Conservation (phyloP, 805 yeast genomes). For the Ogataea methylovora region DNA sequence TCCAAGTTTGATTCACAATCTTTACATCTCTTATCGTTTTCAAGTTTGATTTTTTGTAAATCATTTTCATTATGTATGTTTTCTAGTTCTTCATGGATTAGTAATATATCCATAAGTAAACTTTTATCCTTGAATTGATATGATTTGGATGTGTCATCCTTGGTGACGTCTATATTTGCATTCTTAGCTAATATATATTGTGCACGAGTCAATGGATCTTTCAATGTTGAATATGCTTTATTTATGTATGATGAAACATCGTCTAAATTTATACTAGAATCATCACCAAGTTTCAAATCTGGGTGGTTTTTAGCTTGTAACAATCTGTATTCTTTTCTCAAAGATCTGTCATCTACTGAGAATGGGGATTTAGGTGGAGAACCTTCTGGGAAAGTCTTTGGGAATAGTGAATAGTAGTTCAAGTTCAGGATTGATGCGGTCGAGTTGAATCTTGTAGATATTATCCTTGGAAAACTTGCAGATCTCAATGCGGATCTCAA, state of each 20-base stretch:
- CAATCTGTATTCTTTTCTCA: conserved; percentile 68
- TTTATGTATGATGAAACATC: conserved; percentile 52
- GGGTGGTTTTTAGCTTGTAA: conserved; percentile 80
- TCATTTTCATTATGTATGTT: conserved; percentile 55
- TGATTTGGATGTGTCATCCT: conserved; percentile 46
- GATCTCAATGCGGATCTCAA: too few relatives aligned
- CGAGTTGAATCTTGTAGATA: not conserved
- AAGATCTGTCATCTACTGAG: conserved; percentile 40
- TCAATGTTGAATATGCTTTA: conserved; percentile 67
- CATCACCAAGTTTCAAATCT: conserved; percentile 39
- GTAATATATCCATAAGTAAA: conserved; percentile 69
- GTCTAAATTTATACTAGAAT: conserved; percentile 14
- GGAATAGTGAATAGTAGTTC: conserved; percentile 60
- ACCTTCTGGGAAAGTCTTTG: conserved; percentile 60
- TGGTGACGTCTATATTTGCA: conserved; percentile 44
- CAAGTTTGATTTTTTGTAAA: conserved; percentile 39
- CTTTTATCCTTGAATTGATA: conserved; percentile 34
- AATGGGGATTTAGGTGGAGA: conserved; percentile 60
- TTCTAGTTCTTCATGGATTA: conserved; percentile 77
- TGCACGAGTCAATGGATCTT: conserved; percentile 64
- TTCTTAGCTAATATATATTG: conserved; percentile 43
- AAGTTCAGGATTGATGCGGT: too few relatives aligned
- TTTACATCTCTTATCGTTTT: conserved; percentile 51
- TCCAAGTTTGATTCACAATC: conserved; percentile 38
- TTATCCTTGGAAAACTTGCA: not conserved